Percentiles rank a stretch among this genome's conserved stretches.
phyloP scores from a whole-genome alignment of 345 rosid genomes.

The Heritiera littoralis region DNA sequence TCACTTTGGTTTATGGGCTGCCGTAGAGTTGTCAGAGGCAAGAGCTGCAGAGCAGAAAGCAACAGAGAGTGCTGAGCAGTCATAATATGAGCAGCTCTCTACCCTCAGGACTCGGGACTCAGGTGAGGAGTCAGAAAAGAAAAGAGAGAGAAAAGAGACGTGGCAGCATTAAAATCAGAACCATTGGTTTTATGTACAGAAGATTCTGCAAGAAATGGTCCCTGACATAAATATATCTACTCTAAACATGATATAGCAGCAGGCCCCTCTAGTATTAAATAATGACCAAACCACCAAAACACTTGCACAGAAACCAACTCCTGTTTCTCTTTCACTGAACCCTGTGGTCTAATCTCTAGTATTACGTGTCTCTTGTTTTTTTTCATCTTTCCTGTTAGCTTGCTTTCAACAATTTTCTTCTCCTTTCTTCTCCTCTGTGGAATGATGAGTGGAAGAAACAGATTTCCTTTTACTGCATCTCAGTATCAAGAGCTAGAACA shows the following conservation, averaged over 20 bases:
- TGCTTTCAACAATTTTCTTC: slow-evolving; percentile 13
- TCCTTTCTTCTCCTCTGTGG: neutral
- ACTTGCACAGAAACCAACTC: neutral
- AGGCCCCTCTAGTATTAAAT: slow-evolving; percentile 9
- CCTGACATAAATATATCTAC: slow-evolving; percentile 68
- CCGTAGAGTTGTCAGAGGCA: slow-evolving; percentile 79
- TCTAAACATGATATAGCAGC: slow-evolving; percentile 24
- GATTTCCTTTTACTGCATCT: slow-evolving; percentile 42
- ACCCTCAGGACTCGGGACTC: slow-evolving; percentile 1
- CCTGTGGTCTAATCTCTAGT: neutral
- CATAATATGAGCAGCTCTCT: slow-evolving; percentile 38
- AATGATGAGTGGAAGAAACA: slow-evolving; percentile 24
- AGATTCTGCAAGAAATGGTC: slow-evolving; percentile 70
- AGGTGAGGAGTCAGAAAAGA: slow-evolving; percentile 8
- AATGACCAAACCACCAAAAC: slow-evolving; percentile 3
- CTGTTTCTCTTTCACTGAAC: neutral
- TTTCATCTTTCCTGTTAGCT: neutral
- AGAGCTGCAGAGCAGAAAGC: slow-evolving; percentile 50
- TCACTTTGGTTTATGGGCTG: slow-evolving; percentile 61
- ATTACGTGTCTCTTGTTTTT: neutral
- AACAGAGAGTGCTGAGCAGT: slow-evolving; percentile 42
- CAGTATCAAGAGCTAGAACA: slow-evolving; percentile 94
- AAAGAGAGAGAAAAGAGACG: slow-evolving; percentile 23
- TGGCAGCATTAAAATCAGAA: slow-evolving; percentile 51
- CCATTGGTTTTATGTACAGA: slow-evolving; percentile 60